These are phyloP conservation scores for Leersia perrieri DNA, from an alignment of 176 grass and related monocot genomes.

Conservation along the genomic window DNA sequence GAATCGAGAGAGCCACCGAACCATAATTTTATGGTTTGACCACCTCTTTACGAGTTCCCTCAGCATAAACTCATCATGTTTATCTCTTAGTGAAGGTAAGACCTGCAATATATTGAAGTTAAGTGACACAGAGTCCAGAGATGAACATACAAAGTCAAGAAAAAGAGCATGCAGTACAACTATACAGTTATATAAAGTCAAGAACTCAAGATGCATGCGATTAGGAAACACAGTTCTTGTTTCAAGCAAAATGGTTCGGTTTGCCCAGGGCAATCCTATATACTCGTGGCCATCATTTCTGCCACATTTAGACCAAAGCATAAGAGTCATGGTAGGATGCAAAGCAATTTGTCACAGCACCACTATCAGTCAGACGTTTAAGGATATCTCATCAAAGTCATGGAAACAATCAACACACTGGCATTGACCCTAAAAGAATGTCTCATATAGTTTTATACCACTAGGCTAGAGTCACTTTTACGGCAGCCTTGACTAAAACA, in stretches of 20 bases:
- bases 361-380: neutral
- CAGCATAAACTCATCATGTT: slow-evolving; percentile 88
- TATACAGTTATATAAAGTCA: neutral
- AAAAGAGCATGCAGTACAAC: neutral
- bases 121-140: neutral
- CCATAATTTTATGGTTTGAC: slow-evolving; percentile 96
- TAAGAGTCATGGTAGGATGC: neutral
- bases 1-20: slow-evolving; percentile 84
- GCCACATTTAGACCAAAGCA: neutral
- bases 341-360: neutral
- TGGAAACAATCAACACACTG: neutral
- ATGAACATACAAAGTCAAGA: neutral
- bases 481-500: neutral
- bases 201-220: neutral
- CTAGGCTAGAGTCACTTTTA: neutral
- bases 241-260: neutral
- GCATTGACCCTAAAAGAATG: neutral
- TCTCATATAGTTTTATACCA: neutral
- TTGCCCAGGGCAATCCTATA: neutral
- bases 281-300: neutral
- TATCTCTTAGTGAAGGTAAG: slow-evolving; percentile 84
- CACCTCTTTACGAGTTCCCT: slow-evolving; percentile 84
- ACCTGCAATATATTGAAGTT: slow-evolving; percentile 45
- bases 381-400: neutral
- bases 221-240: neutral